Evolutionary conservation across 129 eudicot genomes (phyloP).

Genomic region (Escallonia herrerae): DNA sequence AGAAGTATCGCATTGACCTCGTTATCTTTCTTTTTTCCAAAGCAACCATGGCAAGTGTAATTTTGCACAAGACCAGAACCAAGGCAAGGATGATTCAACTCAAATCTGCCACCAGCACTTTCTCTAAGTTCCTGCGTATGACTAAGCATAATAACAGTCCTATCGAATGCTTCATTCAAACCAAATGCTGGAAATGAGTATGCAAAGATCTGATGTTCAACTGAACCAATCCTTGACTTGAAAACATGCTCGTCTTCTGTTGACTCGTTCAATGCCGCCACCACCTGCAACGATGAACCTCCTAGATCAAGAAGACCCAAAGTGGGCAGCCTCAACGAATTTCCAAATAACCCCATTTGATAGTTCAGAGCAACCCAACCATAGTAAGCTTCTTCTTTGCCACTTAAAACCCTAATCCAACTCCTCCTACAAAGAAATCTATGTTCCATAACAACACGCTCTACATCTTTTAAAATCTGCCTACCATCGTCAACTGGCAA

Average conservation of each 20-base stretch:
- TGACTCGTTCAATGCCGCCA: slow-evolving; percentile 31
- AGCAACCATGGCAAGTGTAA: slow-evolving; percentile 64
- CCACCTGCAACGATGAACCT: slow-evolving; percentile 90
- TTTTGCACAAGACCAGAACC: slow-evolving; percentile 42
- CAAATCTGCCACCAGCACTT: slow-evolving; percentile 25
- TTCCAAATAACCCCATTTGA: slow-evolving; percentile 55
- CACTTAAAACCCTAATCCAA: slow-evolving; percentile 90
- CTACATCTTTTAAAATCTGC: slow-evolving; percentile 50
- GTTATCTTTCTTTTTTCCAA: slow-evolving; percentile 15
- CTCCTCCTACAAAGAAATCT: slow-evolving; percentile 35
- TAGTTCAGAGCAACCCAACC: slow-evolving; percentile 87
- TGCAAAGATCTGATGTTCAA: slow-evolving; percentile 51
- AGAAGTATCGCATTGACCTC: slow-evolving; percentile 24
- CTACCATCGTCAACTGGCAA: slow-evolving; percentile 26
- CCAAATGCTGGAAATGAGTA: slow-evolving; percentile 79
- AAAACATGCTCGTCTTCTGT: slow-evolving; percentile 30
- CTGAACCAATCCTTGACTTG: slow-evolving; percentile 44
- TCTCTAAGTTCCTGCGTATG: slow-evolving; percentile 30
- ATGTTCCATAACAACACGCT: slow-evolving; percentile 51
- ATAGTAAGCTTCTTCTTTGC: slow-evolving; percentile 86
- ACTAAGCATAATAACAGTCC: slow-evolving; percentile 63
- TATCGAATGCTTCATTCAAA: slow-evolving; percentile 76
- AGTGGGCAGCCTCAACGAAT: slow-evolving; percentile 35
- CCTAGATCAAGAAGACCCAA: slow-evolving; percentile 93
- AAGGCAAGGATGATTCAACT: slow-evolving; percentile 80